Evolutionary conservation across 2,329 filamentous ascomycete genomes (phyloP).

Genomic region (Diaporthe sp.): DNA sequence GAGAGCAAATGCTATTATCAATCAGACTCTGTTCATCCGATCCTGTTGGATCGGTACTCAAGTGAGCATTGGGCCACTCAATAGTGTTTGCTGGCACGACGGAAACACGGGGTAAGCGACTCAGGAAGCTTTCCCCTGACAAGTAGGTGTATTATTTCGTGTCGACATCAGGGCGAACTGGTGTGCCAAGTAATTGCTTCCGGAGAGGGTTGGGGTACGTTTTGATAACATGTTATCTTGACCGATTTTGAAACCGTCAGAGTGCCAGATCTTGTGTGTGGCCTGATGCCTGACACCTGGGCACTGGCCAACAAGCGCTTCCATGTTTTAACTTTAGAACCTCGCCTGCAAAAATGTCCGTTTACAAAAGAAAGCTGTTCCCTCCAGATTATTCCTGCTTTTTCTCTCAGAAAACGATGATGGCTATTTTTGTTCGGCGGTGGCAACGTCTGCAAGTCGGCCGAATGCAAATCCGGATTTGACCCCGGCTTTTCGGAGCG

Average conservation of each 20-base stretch:
- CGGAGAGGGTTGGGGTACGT: constrained; percentile 15
- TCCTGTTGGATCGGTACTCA: not conserved
- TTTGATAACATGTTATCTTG: constrained; percentile 25
- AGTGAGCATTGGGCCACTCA: not conserved
- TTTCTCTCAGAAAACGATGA: not conserved
- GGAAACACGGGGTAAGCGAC: constrained; percentile 20
- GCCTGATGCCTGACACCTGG: constrained; percentile 29
- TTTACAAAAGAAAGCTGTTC: not conserved
- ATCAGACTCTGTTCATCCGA: not conserved
- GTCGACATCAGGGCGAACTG: too few relatives aligned
- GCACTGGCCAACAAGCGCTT: constrained; percentile 2
- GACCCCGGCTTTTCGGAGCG: constrained; percentile 27
- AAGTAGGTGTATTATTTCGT: too few relatives aligned
- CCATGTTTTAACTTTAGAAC: not conserved
- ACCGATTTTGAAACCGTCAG: constrained; percentile 27
- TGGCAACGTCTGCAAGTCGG: constrained; percentile 17
- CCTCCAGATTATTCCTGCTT: not conserved
- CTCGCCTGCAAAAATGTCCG: not conserved
- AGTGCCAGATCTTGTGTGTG: constrained; percentile 30
- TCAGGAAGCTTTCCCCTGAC: not conserved
- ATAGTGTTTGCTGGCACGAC: constrained; percentile 14
- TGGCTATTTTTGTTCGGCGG: constrained; percentile 17
- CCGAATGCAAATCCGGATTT: constrained; percentile 27
- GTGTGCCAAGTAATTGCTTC: not conserved
- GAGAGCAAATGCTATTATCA: not conserved